phyloP scores from a whole-genome alignment of 257 asterid species.

The Ilex asprella region DNA sequence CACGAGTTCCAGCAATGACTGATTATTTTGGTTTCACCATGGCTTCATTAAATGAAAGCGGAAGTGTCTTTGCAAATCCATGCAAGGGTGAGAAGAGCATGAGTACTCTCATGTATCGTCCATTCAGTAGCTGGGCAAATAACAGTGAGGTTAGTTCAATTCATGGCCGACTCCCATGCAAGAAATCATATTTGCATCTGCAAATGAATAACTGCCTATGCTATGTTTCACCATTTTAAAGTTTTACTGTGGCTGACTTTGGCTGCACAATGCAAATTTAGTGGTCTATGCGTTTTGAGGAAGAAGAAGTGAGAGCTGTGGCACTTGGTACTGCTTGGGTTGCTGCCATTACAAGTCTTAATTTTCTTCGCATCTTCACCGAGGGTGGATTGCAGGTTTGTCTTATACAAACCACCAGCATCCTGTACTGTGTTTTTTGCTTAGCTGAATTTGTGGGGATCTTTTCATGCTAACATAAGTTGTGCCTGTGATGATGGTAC shows the following conservation, averaged over 20 bases:
- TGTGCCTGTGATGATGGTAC: background rate
- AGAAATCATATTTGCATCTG: slow-evolving; percentile 1
- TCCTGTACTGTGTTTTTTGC: background rate
- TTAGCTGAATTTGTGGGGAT: background rate
- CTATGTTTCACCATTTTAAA: background rate
- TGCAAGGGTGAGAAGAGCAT: slow-evolving; percentile 93
- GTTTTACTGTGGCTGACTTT: slow-evolving; percentile 12
- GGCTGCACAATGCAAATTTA: slow-evolving; percentile 31
- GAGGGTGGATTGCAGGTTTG: slow-evolving; percentile 92
- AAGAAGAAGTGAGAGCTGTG: slow-evolving; percentile 88
- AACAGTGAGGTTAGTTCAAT: slow-evolving; percentile 76
- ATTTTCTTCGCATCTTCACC: slow-evolving; percentile 82
- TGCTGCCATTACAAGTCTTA: slow-evolving; percentile 87
- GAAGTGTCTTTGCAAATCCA: slow-evolving; percentile 89
- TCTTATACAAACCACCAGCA: background rate
- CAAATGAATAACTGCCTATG: background rate
- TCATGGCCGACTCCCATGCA: slow-evolving; percentile 12
- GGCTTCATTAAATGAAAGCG: slow-evolving; percentile 85
- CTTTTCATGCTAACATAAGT: background rate
- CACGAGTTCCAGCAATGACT: slow-evolving; percentile 94
- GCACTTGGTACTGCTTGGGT: slow-evolving; percentile 89
- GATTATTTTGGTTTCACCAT: slow-evolving; percentile 96
- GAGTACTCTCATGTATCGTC: slow-evolving; percentile 97
- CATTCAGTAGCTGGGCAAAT: slow-evolving; percentile 91
- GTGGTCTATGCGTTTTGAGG: slow-evolving; percentile 99